Evolutionary conservation across 768 basidiomycete genomes (phyloP).

Genomic region (Lactarius pseudohatsudake): DNA sequence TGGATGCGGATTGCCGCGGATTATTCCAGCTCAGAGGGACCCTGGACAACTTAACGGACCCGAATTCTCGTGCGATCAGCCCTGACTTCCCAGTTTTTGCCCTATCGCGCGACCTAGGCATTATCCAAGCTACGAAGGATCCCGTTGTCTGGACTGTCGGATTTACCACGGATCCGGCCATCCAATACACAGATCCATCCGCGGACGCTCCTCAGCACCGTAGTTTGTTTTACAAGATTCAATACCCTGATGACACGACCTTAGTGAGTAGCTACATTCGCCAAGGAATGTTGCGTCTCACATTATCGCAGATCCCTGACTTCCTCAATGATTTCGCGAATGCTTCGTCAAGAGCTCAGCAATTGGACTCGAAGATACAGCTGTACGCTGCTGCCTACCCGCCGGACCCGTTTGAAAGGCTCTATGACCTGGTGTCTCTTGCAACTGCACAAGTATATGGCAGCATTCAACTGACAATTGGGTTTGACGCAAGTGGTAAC

Average conservation of each 20-base stretch:
- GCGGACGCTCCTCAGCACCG: constrained; percentile 42
- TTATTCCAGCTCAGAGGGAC: constrained; percentile 28
- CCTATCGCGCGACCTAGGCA: constrained; percentile 34
- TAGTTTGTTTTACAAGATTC: constrained; percentile 44
- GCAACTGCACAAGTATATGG: constrained; percentile 55
- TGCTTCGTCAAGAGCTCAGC: constrained; percentile 45
- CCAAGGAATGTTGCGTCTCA: neutral
- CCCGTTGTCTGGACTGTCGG: constrained; percentile 36
- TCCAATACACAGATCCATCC: constrained; percentile 36
- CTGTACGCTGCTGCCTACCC: constrained; percentile 49
- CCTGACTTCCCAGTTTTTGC: constrained; percentile 31
- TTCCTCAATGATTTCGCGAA: constrained; percentile 47
- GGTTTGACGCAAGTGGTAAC: constrained; percentile 45
- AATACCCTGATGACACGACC: constrained; percentile 36
- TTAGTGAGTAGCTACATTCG: constrained; percentile 14
- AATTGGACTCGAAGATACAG: constrained; percentile 50
- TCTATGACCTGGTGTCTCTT: constrained; percentile 51
- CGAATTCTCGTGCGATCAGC: constrained; percentile 25
- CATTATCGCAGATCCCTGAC: constrained; percentile 38
- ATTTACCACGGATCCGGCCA: constrained; percentile 32
- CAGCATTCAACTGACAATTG: constrained; percentile 55
- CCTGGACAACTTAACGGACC: constrained; percentile 21
- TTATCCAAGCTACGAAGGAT: constrained; percentile 24
- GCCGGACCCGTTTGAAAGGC: constrained; percentile 34
- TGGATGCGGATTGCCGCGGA: constrained; percentile 18